Base-by-base conservation (phyloP, 371 early-diverging fungal genomes). In the Umbelopsis sp. region DNA sequence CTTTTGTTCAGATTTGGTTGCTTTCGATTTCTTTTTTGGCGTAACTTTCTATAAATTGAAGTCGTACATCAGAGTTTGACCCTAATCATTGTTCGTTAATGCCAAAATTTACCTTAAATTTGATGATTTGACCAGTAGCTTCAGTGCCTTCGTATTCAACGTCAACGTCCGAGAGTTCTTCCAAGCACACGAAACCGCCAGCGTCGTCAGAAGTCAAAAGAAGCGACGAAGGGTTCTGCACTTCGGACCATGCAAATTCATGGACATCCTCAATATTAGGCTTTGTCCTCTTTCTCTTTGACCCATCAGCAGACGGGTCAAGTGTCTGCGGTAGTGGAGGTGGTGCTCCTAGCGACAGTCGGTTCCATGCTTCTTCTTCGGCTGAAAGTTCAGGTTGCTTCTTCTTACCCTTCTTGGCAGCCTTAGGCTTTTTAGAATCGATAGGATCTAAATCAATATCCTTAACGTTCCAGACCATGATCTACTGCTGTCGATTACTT, bases 101-200 rank as follows among this genome's bases (percentile, higher is more conserved):
- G 22, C 14, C 5, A 45, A 37, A 46, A 44, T 71, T 69, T 74
- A 92, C 94, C 86, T 92, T 91, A 72, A 92, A 92, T 65, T 82
- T 84, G 32, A 90, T 83, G 0, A 87, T 85, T 72, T 83, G 87
- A 45, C 92, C 94, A 7, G 86, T 84, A 0, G 71, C 74, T 12
- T 82, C 84, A 44, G 86, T 87, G 5, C 87, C 88, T 65, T 89
- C 88, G 75, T 87, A 91, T 37, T 87, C 87, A 22, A 95, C 87
- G 70, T 94, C 92, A 6, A 95, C 92, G 64, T 89, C 94, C 32
- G 92, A 92, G 25, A 95, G 80, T 70, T 96, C 97, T 74, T 97
- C 96, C 46, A 97, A 83, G 63, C 93, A 89, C 25, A 93, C 65
- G 69, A 95, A 92, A 9, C 96, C 97, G 35, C 92, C 91, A 38